Evolutionary conservation across 164 flowering plant species (phyloP).

Genomic region (Annona squamosa): DNA sequence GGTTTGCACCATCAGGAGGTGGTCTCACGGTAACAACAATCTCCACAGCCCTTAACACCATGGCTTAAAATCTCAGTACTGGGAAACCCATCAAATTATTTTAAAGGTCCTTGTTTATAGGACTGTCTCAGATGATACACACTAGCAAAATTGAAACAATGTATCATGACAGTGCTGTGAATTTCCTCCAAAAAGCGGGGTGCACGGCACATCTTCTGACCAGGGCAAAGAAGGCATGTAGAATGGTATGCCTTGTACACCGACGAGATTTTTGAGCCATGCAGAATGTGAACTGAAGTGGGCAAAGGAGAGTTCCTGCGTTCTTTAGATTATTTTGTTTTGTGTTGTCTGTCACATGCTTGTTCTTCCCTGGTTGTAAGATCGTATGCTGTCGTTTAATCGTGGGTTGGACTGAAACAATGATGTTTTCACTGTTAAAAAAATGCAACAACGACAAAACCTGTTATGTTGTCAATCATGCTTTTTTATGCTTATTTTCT

Average conservation of each 20-base stretch:
- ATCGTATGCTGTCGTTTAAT: neutral
- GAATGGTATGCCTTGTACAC: neutral
- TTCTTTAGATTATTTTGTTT: neutral
- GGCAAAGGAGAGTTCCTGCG: neutral
- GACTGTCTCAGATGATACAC: neutral
- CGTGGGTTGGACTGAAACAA: neutral
- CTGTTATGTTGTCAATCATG: neutral
- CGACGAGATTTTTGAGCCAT: neutral
- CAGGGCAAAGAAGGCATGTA: neutral
- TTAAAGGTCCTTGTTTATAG: neutral
- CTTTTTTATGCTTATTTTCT: no score
- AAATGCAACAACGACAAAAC: neutral
- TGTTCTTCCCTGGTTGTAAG: neutral
- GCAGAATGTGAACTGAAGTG: neutral
- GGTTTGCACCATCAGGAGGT: slow-evolving; percentile 57
- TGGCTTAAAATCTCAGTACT: neutral
- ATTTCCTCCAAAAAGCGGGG: neutral
- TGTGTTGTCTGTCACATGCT: neutral
- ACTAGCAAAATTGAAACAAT: neutral
- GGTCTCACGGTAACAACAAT: slow-evolving; percentile 29
- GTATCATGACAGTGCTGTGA: neutral
- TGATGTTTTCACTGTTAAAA: neutral
- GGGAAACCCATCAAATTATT: neutral
- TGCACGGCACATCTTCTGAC: neutral
- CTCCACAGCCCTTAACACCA: slow-evolving; percentile 1